Evolutionary conservation across 2,329 filamentous ascomycete genomes (phyloP).

Genomic region (Cadophora malorum): DNA sequence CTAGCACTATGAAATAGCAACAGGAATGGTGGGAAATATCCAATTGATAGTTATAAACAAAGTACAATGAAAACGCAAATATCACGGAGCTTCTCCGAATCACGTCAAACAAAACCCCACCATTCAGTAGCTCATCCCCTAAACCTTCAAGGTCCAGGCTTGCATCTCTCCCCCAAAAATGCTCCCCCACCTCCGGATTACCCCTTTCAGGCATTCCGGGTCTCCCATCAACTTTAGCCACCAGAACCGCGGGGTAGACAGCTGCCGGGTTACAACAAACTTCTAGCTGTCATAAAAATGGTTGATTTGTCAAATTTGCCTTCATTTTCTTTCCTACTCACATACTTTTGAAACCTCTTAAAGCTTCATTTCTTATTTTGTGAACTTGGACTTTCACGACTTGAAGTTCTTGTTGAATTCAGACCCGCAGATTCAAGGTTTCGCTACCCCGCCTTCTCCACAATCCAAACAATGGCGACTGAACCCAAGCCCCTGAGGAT

Average conservation of each 20-base stretch:
- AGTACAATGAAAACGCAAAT: not conserved
- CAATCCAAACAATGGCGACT: slow-evolving; percentile 25
- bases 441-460: slow-evolving; percentile 30
- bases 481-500: slow-evolving; percentile 53
- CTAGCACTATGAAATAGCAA: not conserved
- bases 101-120: not conserved
- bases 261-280: slow-evolving; percentile 2
- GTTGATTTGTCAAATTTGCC: slow-evolving; percentile 6
- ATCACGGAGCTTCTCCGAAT: not conserved
- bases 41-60: not conserved
- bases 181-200: slow-evolving; percentile 12
- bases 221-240: slow-evolving; percentile 16
- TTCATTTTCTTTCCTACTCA: not conserved
- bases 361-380: not conserved
- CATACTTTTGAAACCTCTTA: not conserved
- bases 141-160: not conserved
- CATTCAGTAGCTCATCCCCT: not conserved
- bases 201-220: slow-evolving; percentile 13
- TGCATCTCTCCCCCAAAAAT: not conserved
- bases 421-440: slow-evolving; percentile 2
- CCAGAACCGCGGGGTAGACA: slow-evolving; percentile 16
- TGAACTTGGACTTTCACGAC: not conserved
- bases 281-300: not conserved
- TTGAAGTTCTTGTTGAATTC: not conserved
- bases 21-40: not conserved